A percentile compares a stretch with the other conserved stretches of the same genome.
phyloP scores from a whole-genome alignment of 352 stramenopile species.

The Aphanomyces stellatus region DNA sequence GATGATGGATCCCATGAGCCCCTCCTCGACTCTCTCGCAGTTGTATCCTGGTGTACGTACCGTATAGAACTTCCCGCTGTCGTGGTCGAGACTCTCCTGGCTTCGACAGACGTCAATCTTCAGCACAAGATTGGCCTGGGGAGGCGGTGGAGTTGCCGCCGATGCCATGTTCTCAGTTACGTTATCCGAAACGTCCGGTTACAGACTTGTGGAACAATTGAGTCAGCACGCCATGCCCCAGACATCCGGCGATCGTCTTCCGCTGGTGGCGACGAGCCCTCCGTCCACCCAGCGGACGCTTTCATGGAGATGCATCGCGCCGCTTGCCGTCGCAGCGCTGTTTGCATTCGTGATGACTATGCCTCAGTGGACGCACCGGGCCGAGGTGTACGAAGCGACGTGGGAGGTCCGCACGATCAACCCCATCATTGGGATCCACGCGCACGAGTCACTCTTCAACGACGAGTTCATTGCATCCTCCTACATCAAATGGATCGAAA shows the following conservation, averaged over 20 bases:
- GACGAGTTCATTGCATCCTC: slow-evolving; percentile 69
- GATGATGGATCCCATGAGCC: too few relatives aligned
- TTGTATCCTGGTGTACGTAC: slow-evolving; percentile 21
- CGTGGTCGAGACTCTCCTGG: slow-evolving; percentile 74
- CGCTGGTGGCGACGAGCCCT: too few relatives aligned
- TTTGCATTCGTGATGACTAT: not conserved
- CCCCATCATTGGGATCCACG: slow-evolving; percentile 19
- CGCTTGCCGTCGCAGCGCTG: too few relatives aligned
- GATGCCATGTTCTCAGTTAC: too few relatives aligned
- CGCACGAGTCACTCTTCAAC: slow-evolving; percentile 18
- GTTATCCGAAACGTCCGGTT: too few relatives aligned
- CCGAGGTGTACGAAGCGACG: not conserved
- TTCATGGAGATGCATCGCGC: too few relatives aligned
- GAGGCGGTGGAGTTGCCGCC: too few relatives aligned
- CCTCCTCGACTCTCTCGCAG: not conserved
- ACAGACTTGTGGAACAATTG: too few relatives aligned
- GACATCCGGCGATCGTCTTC: too few relatives aligned
- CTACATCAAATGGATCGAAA: slow-evolving; percentile 80
- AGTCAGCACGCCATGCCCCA: too few relatives aligned
- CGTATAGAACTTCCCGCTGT: slow-evolving; percentile 83
- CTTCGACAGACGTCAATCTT: slow-evolving; percentile 61
- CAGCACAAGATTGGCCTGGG: not conserved
- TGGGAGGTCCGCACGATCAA: not conserved
- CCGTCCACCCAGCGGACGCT: too few relatives aligned
- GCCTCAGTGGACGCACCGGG: not conserved